A percentile compares a stretch with the other conserved stretches of the same genome.
Evolutionary conservation across 1,284 basidiomycete species (phyloP).

Genomic region (Ustilago trichophora): DNA sequence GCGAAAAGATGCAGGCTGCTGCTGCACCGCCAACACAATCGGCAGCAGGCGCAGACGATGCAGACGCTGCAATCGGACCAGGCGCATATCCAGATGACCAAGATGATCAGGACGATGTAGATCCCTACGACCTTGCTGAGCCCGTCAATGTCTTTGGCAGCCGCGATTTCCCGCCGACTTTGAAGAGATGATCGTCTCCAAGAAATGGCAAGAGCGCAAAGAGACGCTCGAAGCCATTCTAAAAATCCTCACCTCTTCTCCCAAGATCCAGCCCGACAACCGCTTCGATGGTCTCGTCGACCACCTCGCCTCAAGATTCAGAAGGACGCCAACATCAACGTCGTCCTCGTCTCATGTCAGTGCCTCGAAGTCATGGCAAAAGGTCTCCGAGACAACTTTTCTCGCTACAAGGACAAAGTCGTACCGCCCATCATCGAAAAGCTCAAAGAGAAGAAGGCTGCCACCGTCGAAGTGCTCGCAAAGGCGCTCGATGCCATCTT

Average conservation of each 20-base stretch:
- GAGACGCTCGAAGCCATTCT: slow-evolving; percentile 82
- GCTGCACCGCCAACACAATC: slow-evolving; percentile 22
- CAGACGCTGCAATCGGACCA: slow-evolving; percentile 13
- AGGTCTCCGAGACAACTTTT: slow-evolving; percentile 77
- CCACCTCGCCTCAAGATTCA: slow-evolving; percentile 83
- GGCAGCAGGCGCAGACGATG: slow-evolving; percentile 14
- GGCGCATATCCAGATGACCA: slow-evolving; percentile 9
- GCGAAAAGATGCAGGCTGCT: slow-evolving; percentile 62
- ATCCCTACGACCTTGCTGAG: slow-evolving; percentile 85
- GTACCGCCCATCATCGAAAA: slow-evolving; percentile 85
- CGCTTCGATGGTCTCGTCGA: slow-evolving; percentile 76
- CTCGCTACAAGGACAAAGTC: slow-evolving; percentile 77
- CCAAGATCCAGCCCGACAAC: slow-evolving; percentile 79
- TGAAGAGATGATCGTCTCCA: slow-evolving; percentile 76
- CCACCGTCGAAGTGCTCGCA: slow-evolving; percentile 87
- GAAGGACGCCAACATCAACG: slow-evolving; percentile 93
- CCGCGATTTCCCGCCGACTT: slow-evolving; percentile 68
- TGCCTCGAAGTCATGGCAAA: slow-evolving; percentile 87
- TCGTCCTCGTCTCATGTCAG: slow-evolving; percentile 87
- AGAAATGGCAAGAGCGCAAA: slow-evolving; percentile 98
- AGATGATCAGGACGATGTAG: slow-evolving; percentile 69
- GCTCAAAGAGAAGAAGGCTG: slow-evolving; percentile 91
- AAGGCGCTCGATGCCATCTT: slow-evolving; percentile 90
- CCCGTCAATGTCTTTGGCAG: slow-evolving; percentile 81
- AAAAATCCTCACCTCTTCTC: slow-evolving; percentile 76